A percentile compares a stretch with the other conserved stretches of the same genome.
Conservation (phyloP, 768 basidiomycete genomes). For the Clavaria fumosa region DNA sequence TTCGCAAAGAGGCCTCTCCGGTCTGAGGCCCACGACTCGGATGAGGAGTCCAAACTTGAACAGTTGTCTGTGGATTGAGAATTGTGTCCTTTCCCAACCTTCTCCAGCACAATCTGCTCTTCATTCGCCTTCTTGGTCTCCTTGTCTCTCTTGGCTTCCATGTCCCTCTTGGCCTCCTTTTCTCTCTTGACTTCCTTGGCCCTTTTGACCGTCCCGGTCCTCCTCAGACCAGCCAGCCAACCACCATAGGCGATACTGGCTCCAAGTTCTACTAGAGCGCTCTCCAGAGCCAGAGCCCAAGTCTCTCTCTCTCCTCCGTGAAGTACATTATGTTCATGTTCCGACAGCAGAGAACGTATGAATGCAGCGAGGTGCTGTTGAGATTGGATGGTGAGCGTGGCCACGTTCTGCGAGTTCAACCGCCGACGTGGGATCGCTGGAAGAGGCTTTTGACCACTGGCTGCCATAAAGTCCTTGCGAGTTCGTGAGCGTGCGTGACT, state of each 20-base stretch:
- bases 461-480: too few relatives aligned
- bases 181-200: constrained; percentile 10
- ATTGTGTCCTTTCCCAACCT: too few relatives aligned
- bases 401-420: constrained; percentile 6
- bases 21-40: constrained; percentile 3
- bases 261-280: constrained; percentile 32
- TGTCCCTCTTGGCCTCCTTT: constrained; percentile 3
- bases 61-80: too few relatives aligned
- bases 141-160: not conserved
- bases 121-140: too few relatives aligned
- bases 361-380: constrained; percentile 26
- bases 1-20: not conserved
- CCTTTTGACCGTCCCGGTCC: constrained; percentile 16
- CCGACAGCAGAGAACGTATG: constrained; percentile 26
- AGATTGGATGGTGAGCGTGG: constrained; percentile 25
- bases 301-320: constrained; percentile 18
- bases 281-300: constrained; percentile 33
- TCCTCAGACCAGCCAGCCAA: constrained; percentile 33
- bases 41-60: too few relatives aligned
- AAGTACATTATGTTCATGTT: constrained; percentile 19
- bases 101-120: too few relatives aligned
- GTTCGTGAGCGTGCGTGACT: too few relatives aligned
- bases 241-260: constrained; percentile 23
- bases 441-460: constrained; percentile 10
- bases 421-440: constrained; percentile 4